Evolutionary conservation across 2,329 filamentous ascomycete species (phyloP).

Genomic region (Pestalotiopsis sp.): DNA sequence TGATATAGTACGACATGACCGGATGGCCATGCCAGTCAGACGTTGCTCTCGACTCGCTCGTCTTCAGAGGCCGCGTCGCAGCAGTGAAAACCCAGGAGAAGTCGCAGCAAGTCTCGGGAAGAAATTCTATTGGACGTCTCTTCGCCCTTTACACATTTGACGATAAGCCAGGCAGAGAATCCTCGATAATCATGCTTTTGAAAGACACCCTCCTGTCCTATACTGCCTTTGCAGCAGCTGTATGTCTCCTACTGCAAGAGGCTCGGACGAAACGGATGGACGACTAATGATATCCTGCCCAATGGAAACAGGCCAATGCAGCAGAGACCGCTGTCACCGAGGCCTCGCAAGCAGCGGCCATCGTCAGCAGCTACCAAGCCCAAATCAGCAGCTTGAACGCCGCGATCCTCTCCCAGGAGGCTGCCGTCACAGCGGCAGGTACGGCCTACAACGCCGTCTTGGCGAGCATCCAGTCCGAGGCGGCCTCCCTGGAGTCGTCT

Average conservation of each 20-base stretch:
- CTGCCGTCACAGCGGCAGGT: background rate
- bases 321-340: background rate
- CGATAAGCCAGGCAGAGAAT: background rate
- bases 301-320: background rate
- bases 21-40: background rate
- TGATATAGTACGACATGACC: background rate
- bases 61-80: background rate
- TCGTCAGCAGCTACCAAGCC: background rate
- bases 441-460: background rate
- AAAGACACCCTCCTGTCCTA: background rate
- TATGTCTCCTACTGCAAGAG: background rate
- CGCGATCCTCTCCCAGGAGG: background rate
- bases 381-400: conserved; percentile 3
- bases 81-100: background rate
- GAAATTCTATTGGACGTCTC: background rate
- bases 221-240: background rate
- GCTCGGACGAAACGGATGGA: background rate
- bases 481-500: background rate
- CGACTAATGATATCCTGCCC: background rate
- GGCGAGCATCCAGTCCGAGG: conserved; percentile 6
- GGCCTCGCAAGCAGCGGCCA: background rate
- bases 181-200: background rate
- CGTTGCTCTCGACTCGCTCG: background rate
- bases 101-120: background rate
- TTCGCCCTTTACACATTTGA: background rate